Conservation (phyloP, 768 basidiomycete genomes). For the Agaricus blazei region DNA sequence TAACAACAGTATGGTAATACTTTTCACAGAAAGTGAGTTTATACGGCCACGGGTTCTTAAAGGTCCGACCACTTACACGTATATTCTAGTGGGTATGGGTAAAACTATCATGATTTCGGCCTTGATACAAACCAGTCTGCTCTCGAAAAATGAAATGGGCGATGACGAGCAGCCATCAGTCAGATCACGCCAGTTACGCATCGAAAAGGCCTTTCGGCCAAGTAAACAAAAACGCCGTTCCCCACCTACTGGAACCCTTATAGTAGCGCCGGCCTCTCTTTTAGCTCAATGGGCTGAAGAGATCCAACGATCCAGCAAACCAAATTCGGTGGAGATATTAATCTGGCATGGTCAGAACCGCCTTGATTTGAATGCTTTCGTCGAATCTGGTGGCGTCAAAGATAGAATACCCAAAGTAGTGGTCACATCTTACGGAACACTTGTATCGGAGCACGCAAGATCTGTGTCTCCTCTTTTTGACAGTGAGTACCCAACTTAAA, state of each 20-base stretch:
- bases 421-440: conserved; percentile 87
- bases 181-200: conserved; percentile 53
- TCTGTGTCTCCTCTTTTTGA: conserved; percentile 66
- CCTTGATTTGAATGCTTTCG: conserved; percentile 55
- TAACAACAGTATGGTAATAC: conserved; percentile 2
- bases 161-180: conserved; percentile 20
- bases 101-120: conserved; percentile 93
- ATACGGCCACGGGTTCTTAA: too few species aligned
- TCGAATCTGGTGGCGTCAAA: conserved; percentile 50
- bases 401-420: conserved; percentile 65
- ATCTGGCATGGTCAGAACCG: conserved; percentile 91
- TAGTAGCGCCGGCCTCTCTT: conserved; percentile 90
- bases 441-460: conserved; percentile 85
- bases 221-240: conserved; percentile 25
- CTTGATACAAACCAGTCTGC: conserved; percentile 76
- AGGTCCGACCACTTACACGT: neutral
- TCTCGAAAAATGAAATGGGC: conserved; percentile 33
- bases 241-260: conserved; percentile 64
- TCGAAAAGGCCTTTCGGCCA: conserved; percentile 60
- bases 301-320: conserved; percentile 74
- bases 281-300: conserved; percentile 94
- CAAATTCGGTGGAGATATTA: conserved; percentile 57
- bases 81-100: conserved; percentile 80
- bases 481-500: conserved; percentile 33
- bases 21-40: conserved; percentile 43